Evolutionary conservation across 306 rosid genomes (phyloP).

Genomic region (cucumber (Cucumis sativus)): Cucumber_9930_V3 NC_026659.2:12633001-12633500

Average conservation of each 20-base stretch:
- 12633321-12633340: neutral
- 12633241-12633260: neutral
- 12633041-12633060: constrained; percentile 54
- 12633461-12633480: constrained; percentile 62
- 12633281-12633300: neutral
- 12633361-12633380: neutral
- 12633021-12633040: constrained; percentile 67
- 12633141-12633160: constrained; percentile 98
- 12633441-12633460: constrained; percentile 97
- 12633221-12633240: neutral
- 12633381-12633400: constrained; percentile 1
- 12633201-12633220: constrained; percentile 2
- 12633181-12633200: constrained; percentile 22
- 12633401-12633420: constrained; percentile 93
- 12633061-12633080: constrained; percentile 83
- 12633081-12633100: constrained; percentile 99
- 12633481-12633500: constrained; percentile 53
- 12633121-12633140: constrained; percentile 68
- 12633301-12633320: neutral
- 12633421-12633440: constrained; percentile 93
- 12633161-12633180: constrained; percentile 99
- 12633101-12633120: constrained; percentile 45
- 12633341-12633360: neutral
- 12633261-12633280: neutral
- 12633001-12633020: constrained; percentile 70